Evolutionary conservation across 768 basidiomycete species (phyloP).

Genomic region (Russula dissimulans): DNA sequence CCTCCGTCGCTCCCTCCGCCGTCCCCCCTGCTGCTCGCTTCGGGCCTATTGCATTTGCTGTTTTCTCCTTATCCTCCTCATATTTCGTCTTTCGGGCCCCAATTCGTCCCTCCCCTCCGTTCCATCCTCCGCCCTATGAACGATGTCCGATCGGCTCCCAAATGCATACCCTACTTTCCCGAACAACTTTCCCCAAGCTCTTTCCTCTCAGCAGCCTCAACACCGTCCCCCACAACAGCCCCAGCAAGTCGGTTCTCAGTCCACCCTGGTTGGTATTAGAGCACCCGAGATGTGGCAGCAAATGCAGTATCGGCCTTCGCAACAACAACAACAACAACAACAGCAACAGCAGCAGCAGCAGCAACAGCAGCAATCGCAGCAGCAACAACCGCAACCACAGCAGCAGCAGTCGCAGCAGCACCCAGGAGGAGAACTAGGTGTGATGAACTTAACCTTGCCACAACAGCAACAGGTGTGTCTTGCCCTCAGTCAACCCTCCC

Average conservation of each 20-base stretch:
- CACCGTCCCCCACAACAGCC: conserved; percentile 11
- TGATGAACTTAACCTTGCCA: not conserved
- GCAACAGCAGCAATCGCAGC: conserved; percentile 6
- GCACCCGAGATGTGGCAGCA: conserved; percentile 16
- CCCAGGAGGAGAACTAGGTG: conserved; percentile 1
- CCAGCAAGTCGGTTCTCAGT: conserved; percentile 11
- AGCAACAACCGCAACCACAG: conserved; percentile 7
- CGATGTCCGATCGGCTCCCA: conserved; percentile 20
- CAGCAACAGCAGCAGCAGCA: conserved; percentile 11
- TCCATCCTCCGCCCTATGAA: conserved; percentile 17
- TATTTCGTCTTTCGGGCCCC: conserved; percentile 1
- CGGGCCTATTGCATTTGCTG: not conserved
- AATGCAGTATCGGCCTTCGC: not conserved
- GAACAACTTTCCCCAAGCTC: conserved; percentile 12
- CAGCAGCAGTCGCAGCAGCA: conserved; percentile 12
- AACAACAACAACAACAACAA: conserved; percentile 10
- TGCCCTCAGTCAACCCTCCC: not conserved
- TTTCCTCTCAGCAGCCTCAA: conserved; percentile 15
- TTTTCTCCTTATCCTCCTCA: not conserved
- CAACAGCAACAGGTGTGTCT: conserved; percentile 12
- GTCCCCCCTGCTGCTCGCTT: conserved; percentile 8
- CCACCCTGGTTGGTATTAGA: conserved; percentile 14
- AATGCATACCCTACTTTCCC: conserved; percentile 15
- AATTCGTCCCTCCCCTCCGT: conserved; percentile 6
- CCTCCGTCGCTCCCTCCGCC: conserved; percentile 13